Conservation (phyloP, 2,329 filamentous ascomycete species). For the Colletotrichum ledebouriae region DNA sequence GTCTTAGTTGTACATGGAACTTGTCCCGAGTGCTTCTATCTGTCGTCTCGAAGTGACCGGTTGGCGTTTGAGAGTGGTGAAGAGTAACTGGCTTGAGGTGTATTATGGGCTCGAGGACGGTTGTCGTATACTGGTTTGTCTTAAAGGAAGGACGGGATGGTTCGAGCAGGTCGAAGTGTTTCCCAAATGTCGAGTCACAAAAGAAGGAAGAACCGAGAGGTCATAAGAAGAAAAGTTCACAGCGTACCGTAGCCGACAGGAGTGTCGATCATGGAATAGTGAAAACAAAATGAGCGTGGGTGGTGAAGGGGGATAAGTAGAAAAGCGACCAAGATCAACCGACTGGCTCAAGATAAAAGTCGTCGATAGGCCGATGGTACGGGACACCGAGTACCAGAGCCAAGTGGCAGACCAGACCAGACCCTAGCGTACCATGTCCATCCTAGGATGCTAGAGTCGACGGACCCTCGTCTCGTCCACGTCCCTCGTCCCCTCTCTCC, state of each 20-base stretch:
- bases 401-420: constrained; percentile 36
- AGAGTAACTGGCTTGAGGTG: constrained; percentile 48
- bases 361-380: constrained; percentile 50
- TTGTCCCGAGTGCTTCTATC: constrained; percentile 45
- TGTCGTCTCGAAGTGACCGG: constrained; percentile 36
- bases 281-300: constrained; percentile 53
- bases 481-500: constrained; percentile 46
- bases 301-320: constrained; percentile 67
- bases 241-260: constrained; percentile 58
- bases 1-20: constrained; percentile 52
- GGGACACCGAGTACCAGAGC: constrained; percentile 36
- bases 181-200: constrained; percentile 61
- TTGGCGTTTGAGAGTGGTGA: constrained; percentile 46
- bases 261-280: constrained; percentile 63
- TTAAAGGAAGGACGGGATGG: constrained; percentile 61
- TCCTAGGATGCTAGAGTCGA: constrained; percentile 27
- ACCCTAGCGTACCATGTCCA: constrained; percentile 48
- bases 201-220: constrained; percentile 65
- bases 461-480: constrained; percentile 47
- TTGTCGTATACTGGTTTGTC: constrained; percentile 45
- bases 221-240: constrained; percentile 62
- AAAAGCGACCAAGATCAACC: constrained; percentile 57
- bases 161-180: constrained; percentile 51
- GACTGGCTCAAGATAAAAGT: constrained; percentile 54
- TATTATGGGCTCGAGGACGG: constrained; percentile 45